Conservation (phyloP, 306 rosid genomes). For the Rosa persica region DNA sequence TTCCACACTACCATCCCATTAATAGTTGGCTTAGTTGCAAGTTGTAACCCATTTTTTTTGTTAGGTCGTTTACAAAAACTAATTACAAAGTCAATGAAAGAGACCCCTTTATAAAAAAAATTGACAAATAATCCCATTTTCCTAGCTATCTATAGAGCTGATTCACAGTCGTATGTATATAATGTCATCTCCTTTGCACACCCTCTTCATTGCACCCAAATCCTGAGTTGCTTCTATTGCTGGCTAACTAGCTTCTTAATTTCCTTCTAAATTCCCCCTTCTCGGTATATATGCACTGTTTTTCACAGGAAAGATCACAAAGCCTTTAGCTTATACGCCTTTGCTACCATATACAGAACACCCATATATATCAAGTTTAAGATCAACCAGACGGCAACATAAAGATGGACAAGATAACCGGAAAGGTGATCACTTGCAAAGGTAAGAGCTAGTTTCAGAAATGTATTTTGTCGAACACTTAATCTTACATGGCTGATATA, state of each 20-base stretch:
- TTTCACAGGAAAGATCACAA: background rate
- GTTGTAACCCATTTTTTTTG: too few species aligned
- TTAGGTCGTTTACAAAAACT: too few species aligned
- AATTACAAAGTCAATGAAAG: too few species aligned
- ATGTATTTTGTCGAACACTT: background rate
- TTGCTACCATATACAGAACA: background rate
- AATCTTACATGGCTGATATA: background rate
- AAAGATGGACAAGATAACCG: constrained; percentile 27
- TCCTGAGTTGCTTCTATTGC: background rate
- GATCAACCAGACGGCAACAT: background rate
- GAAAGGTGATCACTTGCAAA: constrained; percentile 66
- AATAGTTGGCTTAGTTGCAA: too few species aligned
- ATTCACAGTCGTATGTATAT: background rate
- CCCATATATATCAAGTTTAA: constrained; percentile 21
- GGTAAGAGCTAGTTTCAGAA: constrained; percentile 30
- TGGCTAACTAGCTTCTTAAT: background rate
- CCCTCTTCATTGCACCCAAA: background rate
- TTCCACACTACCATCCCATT: background rate
- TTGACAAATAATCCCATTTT: too few species aligned
- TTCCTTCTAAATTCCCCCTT: background rate
- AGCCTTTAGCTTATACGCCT: background rate
- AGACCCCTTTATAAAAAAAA: too few species aligned
- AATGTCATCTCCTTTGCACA: background rate
- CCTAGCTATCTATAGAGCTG: background rate
- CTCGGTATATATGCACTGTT: background rate